Base-by-base conservation (phyloP, 2,329 filamentous ascomycete species). In the Aureobasidium sp. region DNA sequence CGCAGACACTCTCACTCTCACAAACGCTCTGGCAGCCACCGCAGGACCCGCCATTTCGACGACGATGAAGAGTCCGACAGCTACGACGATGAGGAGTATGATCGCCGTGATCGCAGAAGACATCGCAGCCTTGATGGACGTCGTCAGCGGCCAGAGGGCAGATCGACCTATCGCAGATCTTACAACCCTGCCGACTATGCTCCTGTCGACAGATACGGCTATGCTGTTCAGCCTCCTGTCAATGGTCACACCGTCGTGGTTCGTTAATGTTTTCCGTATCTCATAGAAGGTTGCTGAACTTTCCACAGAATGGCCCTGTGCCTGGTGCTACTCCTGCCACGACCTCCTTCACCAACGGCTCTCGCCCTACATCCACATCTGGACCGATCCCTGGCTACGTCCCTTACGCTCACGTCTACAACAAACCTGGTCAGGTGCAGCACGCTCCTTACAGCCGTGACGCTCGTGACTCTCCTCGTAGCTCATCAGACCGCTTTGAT, bases 331-430 rank as follows among this genome's bases (percentile, higher is more conserved):
- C 45, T 14, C 42, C 53, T 19, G 45, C 45, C 8, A 12, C 19
- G 22, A 54, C 53, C 4, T 29, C 52, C 17, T 48, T 47, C 40
- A 24, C 24, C 27, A 56, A 63, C 4, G 22, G 29, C 14, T 24
- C 37, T 33, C 44, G 24, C 11, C 37, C 48, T 27, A 27, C 22
- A 15, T 65, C 64, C 8, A 59, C 49, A 19, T 61, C 62, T 8
- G 64, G 61, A 33, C 63, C 64, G 12, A 63, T 66, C 17, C 65
- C 65, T 42, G 67, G 69, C 48, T 74, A 74, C 50, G 68, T 73
- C 2, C 72, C 72, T 8, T 74, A 74, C 49, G 67, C 71, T 27
- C 61, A 73, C 61, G 68, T 74, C 56, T 74, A 74, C 60, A 70
- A 68, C 42, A 19, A 42, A 12, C 29, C 54, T 7, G n/a, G 35